Evolutionary conservation across 805 yeast genomes (phyloP).

Genomic region (Myxozyma neotropica): DNA sequence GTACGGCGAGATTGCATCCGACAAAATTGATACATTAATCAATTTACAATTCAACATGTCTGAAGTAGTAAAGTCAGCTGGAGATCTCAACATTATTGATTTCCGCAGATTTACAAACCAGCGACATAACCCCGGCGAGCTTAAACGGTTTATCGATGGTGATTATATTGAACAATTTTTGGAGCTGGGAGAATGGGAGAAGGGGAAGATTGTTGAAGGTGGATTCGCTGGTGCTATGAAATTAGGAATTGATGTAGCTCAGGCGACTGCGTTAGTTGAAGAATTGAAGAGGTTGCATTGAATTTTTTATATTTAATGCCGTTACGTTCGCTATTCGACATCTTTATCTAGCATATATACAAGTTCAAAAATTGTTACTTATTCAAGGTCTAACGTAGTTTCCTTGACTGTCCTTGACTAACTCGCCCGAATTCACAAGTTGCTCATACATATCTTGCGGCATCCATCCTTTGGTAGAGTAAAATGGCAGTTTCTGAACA

Average conservation of each 20-base stretch:
- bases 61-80: slow-evolving; percentile 16
- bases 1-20: slow-evolving; percentile 22
- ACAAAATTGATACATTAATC: slow-evolving; percentile 22
- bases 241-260: slow-evolving; percentile 4
- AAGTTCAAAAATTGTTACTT: not conserved
- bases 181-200: slow-evolving; percentile 21
- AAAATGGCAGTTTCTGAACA: slow-evolving; percentile 73
- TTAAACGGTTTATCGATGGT: slow-evolving; percentile 34
- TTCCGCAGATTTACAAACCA: slow-evolving; percentile 24
- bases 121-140: slow-evolving; percentile 16
- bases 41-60: slow-evolving; percentile 32
- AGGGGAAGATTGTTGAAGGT: slow-evolving; percentile 13
- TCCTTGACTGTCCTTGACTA: slow-evolving; percentile 63
- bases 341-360: too few species aligned
- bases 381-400: slow-evolving; percentile 45
- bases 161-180: slow-evolving; percentile 31
- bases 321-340: too few species aligned
- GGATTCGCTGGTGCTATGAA: slow-evolving; percentile 3
- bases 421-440: slow-evolving; percentile 65
- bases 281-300: slow-evolving; percentile 31
- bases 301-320: not conserved
- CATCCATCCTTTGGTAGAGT: slow-evolving; percentile 92
- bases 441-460: slow-evolving; percentile 90
- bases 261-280: slow-evolving; percentile 24
- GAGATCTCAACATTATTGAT: slow-evolving; percentile 16